Evolutionary conservation across 805 yeast genomes (phyloP).

Genomic region (Kregervanrija delftensis): DNA sequence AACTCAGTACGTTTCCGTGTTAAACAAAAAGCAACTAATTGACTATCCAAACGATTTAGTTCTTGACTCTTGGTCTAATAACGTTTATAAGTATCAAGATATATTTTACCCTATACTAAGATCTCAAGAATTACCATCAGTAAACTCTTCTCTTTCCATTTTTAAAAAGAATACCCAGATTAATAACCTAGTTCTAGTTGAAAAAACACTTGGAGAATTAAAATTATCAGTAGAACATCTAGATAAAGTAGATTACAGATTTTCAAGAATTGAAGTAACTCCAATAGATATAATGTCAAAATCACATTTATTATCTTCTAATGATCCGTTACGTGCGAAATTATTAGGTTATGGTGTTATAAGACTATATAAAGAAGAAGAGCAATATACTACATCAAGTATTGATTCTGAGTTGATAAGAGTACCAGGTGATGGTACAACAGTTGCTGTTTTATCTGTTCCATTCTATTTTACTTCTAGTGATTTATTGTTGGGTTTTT

Average conservation of each 20-base stretch:
- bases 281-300: conserved; percentile 21
- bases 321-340: conserved; percentile 50
- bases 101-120: conserved; percentile 11
- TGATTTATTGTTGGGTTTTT: conserved; percentile 66
- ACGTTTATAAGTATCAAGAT: conserved; percentile 13
- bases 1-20: conserved; percentile 11
- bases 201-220: conserved; percentile 9
- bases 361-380: conserved; percentile 52
- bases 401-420: conserved; percentile 10
- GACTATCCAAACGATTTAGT: conserved; percentile 14
- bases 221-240: conserved; percentile 2
- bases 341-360: conserved; percentile 71
- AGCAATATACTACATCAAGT: conserved; percentile 11
- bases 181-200: conserved; percentile 5
- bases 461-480: conserved; percentile 85
- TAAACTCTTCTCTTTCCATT: too few relatives aligned
- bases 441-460: conserved; percentile 74
- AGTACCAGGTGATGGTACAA: conserved; percentile 48
- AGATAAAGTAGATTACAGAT: conserved; percentile 27
- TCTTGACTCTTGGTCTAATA: conserved; percentile 20
- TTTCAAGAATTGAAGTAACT: conserved; percentile 27
- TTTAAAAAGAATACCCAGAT: conserved; percentile 3
- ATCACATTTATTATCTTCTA: conserved; percentile 5
- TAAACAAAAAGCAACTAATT: conserved; percentile 14
- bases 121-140: too few relatives aligned